Evolutionary conservation across 2,329 filamentous ascomycete genomes (phyloP).

Genomic region (Fusarium drepaniforme): DNA sequence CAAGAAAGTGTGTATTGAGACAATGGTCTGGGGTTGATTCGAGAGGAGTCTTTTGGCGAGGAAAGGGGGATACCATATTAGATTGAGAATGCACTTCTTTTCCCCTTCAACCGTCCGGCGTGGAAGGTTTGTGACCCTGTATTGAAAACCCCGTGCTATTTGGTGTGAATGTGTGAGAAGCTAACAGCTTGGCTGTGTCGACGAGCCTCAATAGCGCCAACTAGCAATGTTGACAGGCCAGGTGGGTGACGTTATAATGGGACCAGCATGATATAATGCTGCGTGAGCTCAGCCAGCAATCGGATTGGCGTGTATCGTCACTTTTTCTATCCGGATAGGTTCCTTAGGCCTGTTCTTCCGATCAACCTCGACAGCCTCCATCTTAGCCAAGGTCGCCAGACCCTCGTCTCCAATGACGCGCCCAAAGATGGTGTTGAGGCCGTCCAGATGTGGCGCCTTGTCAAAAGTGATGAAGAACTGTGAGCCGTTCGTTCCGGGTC

Average conservation of each 20-base stretch:
- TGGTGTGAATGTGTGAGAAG: neutral
- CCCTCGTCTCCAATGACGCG: conserved; percentile 76
- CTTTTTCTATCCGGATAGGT: conserved; percentile 72
- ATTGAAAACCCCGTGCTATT: neutral
- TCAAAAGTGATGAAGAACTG: conserved; percentile 88
- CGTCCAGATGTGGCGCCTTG: conserved; percentile 83
- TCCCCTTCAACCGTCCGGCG: no score
- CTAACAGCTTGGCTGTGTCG: neutral
- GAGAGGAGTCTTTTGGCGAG: neutral
- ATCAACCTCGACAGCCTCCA: conserved; percentile 80
- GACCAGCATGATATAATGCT: neutral
- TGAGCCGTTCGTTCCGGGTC: conserved; percentile 78
- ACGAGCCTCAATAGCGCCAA: neutral
- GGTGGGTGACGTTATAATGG: neutral
- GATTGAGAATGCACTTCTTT: neutral
- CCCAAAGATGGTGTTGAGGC: conserved; percentile 87
- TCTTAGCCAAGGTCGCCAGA: conserved; percentile 73
- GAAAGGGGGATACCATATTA: neutral
- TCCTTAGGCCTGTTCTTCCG: conserved; percentile 82
- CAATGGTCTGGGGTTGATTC: conserved; percentile 2
- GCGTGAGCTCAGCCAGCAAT: conserved; percentile 66
- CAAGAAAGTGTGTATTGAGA: neutral
- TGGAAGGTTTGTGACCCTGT: neutral
- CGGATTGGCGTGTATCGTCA: conserved; percentile 85
- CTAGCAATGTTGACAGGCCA: neutral